Evolutionary conservation across 305 asterid genomes (phyloP).

Genomic region (Fraxinus baroniana): DNA sequence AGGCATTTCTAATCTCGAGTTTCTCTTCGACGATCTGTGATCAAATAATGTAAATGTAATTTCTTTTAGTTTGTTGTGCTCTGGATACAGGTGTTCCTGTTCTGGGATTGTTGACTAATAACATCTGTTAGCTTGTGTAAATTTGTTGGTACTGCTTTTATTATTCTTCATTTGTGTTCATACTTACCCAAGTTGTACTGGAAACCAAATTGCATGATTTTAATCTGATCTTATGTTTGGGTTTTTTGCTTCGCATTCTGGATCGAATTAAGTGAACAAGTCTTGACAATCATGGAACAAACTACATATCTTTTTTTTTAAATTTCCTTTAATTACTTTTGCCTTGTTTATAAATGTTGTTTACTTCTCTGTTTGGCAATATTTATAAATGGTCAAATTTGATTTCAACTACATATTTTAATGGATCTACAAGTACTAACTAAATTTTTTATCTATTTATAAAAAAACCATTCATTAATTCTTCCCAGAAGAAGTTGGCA

Average conservation of each 20-base stretch:
- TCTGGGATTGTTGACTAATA: background rate
- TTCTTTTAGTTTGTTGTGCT: background rate
- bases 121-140: background rate
- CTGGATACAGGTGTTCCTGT: background rate
- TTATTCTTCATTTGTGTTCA: background rate
- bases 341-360: background rate
- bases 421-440: too few relatives aligned
- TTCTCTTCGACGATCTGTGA: background rate
- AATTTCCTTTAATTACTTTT: too few relatives aligned
- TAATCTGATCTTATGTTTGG: background rate
- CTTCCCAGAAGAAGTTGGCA: too few relatives aligned
- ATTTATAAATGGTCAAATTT: too few relatives aligned
- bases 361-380: background rate
- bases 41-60: background rate
- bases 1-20: background rate
- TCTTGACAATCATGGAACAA: too few relatives aligned
- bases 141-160: background rate
- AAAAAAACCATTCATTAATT: too few relatives aligned
- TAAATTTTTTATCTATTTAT: too few relatives aligned
- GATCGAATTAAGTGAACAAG: background rate
- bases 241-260: too few relatives aligned
- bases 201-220: background rate
- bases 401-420: too few relatives aligned
- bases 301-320: too few relatives aligned
- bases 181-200: background rate